These are phyloP conservation scores for Taphrina communis DNA, from an alignment of 1,139 yeast species.

Conservation along the genomic window DNA sequence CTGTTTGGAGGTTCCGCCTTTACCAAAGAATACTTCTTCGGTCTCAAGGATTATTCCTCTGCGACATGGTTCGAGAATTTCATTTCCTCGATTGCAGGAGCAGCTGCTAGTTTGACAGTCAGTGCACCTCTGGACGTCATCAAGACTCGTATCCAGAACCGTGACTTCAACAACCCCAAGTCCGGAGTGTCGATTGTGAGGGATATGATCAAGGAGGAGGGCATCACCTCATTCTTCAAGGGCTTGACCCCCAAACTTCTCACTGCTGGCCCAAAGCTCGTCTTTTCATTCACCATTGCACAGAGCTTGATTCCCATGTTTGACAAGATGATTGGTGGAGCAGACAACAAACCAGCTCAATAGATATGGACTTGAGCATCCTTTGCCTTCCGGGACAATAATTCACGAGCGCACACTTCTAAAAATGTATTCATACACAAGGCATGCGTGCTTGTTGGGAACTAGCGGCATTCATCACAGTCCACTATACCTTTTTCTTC, in stretches of 20 bases:
- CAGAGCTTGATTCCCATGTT: conserved; percentile 96
- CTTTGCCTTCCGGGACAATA: too few species aligned
- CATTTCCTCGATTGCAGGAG: conserved; percentile 95
- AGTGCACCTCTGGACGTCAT: conserved; percentile 98
- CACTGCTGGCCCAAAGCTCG: conserved; percentile 98
- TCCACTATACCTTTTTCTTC: too few species aligned
- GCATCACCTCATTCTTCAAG: conserved; percentile 87
- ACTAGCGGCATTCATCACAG: too few species aligned
- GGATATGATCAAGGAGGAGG: conserved; percentile 91
- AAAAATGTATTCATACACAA: too few species aligned
- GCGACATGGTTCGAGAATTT: conserved; percentile 97
- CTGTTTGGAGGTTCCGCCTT: conserved; percentile 98
- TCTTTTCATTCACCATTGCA: conserved; percentile 87
- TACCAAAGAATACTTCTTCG: conserved; percentile 93
- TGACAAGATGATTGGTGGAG: conserved; percentile 60
- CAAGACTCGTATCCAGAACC: conserved; percentile 97
- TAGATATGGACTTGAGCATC: neutral
- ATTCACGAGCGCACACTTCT: neutral
- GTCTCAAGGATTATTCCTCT: conserved; percentile 78
- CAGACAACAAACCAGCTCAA: conserved; percentile 20
- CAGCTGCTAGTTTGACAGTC: conserved; percentile 93
- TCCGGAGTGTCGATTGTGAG: conserved; percentile 89
- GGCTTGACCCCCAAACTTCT: conserved; percentile 95
- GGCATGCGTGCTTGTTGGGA: too few species aligned
- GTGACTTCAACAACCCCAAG: conserved; percentile 93